phyloP scores from a whole-genome alignment of 2,329 filamentous ascomycete genomes.

The Fusarium pseudonygamai region DNA sequence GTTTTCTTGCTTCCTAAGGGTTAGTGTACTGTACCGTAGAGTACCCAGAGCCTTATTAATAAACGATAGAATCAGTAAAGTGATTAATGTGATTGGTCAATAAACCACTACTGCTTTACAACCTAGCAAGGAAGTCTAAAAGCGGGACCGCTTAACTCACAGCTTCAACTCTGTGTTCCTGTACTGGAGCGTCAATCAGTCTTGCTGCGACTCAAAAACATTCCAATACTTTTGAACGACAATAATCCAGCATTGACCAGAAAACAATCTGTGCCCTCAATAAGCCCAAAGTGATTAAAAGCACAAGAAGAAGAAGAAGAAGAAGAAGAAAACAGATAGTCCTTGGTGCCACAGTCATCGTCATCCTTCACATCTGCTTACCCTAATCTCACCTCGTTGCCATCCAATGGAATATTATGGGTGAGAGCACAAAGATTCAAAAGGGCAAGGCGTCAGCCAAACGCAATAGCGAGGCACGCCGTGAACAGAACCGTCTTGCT shows the following conservation, averaged over 20 bases:
- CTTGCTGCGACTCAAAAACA: neutral
- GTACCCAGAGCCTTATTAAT: neutral
- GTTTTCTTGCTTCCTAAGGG: too few species aligned
- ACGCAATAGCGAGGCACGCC: conserved; percentile 39
- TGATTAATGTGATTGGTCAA: conserved; percentile 13
- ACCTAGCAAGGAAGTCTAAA: neutral
- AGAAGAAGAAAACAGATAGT: too few species aligned
- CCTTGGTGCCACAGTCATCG: neutral
- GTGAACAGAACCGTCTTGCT: conserved; percentile 42
- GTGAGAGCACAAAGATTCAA: conserved; percentile 8
- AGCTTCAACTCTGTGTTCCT: neutral
- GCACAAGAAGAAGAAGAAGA: neutral
- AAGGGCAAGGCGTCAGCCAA: conserved; percentile 32
- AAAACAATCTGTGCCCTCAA: too few species aligned
- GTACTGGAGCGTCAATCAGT: neutral
- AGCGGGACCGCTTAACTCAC: neutral
- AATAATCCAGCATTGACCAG: neutral
- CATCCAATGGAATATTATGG: conserved; percentile 15
- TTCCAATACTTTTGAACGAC: neutral
- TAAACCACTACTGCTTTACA: neutral
- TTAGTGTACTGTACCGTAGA: neutral
- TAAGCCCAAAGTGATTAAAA: neutral
- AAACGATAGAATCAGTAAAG: neutral
- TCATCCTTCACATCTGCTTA: neutral
- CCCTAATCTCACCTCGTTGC: neutral